A percentile compares a stretch with the other conserved stretches of the same genome.
These are phyloP conservation scores for Hymenoscyphus scutula DNA, from an alignment of 2,329 filamentous ascomycete species.

Conservation along the genomic window DNA sequence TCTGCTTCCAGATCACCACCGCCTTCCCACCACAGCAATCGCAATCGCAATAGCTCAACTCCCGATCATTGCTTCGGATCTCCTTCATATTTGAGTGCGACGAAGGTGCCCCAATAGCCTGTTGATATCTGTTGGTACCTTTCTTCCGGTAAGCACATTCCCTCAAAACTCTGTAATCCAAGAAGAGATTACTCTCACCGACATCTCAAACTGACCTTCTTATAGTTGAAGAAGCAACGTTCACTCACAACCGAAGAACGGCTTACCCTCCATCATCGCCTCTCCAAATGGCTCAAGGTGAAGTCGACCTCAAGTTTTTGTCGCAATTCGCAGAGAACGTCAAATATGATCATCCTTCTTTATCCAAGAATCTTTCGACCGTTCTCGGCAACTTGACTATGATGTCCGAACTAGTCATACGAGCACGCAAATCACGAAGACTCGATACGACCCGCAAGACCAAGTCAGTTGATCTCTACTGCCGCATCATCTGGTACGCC, in stretches of 20 bases:
- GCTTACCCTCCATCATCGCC: background rate
- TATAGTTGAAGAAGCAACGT: background rate
- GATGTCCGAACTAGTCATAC: constrained; percentile 78
- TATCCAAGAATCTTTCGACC: constrained; percentile 83
- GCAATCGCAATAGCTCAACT: background rate
- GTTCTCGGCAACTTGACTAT: constrained; percentile 87
- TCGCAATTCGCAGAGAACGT: constrained; percentile 82
- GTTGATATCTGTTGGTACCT: background rate
- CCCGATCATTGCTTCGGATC: background rate
- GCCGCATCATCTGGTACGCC: constrained; percentile 93
- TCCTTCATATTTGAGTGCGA: background rate
- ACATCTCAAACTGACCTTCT: background rate
- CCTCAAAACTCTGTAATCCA: no score
- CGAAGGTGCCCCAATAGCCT: background rate
- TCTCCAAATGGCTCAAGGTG: constrained; percentile 79
- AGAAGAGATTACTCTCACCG: background rate
- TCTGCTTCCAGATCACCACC: background rate
- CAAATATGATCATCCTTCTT: constrained; percentile 71
- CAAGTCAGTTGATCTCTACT: constrained; percentile 77
- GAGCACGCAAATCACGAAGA: constrained; percentile 77
- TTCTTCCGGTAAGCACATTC: background rate
- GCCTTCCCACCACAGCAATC: background rate
- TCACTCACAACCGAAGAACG: background rate
- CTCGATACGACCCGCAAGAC: constrained; percentile 77
- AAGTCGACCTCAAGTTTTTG: constrained; percentile 96